Base-by-base conservation (phyloP, 208 protist species). In the Tritrichomonas musculus region DNA sequence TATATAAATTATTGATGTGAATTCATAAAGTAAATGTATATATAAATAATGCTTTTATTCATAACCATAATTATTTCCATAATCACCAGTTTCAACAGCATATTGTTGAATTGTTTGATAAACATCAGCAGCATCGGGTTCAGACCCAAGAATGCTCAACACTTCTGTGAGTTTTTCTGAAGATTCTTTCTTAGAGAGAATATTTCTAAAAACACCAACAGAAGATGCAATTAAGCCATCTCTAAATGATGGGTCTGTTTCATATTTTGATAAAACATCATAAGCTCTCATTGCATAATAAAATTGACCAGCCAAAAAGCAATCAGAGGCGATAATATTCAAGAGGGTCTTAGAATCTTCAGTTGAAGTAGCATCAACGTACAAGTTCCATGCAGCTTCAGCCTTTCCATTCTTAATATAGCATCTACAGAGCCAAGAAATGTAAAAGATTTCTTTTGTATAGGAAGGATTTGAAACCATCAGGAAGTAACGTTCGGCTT, bases 201-300 rank as follows among this genome's bases (percentile, higher is more conserved):
- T 36, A 44, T 82, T 50, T 53, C 73, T 82, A 36, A 82, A 82
- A 44, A 50, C 41, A 82, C 73, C 73, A 30, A 82, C 73, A n/a
- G 73, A 33, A n/a, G n/a, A n/a, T 20, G 73, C 73, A 82, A 82
- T 82, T 41, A 82, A 53, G 33, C 73, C 73, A 53, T 82, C n/a
- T 49, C 41, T 49, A 20, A 47, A 30, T 5, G n/a, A 33, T 50
- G 73, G 73, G 39, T 50, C 41, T 11, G 50, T 49, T n/a, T 82
- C 73, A 36, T 47, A 82, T 30, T 82, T 25, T 3, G 73, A 25
- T 2, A 92, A 20, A 39, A 66, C 49, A 25, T 92, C 49, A 41
- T 69, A 92, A 66, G 82, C 82, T 50, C 41, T 92, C 50, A 66
- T 66, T 11, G 82, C 82, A 36, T 92, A 92, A 50, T 92, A 92